Conservation (phyloP, 192 early-diverging fungal genomes). For the Coemansia guatemalensis region DNA sequence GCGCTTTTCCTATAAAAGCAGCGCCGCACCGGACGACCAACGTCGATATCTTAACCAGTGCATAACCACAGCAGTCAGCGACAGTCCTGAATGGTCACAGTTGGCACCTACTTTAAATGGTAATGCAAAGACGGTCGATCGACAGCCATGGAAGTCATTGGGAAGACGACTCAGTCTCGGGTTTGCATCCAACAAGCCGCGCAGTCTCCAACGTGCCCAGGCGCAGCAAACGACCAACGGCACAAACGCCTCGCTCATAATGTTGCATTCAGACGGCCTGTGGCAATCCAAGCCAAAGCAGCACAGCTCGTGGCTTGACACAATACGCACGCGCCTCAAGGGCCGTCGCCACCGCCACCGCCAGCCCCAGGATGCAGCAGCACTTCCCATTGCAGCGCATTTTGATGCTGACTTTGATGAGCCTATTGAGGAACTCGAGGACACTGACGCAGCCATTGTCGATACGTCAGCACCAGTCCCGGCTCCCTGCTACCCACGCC, state of each 20-base stretch:
- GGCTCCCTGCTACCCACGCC: constrained; percentile 26
- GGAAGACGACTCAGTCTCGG: constrained; percentile 32
- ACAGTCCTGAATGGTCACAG: constrained; percentile 1
- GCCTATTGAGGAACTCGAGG: neutral
- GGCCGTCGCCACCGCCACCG: constrained; percentile 7
- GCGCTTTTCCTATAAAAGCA: neutral
- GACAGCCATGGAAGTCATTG: constrained; percentile 24
- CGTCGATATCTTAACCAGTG: constrained; percentile 31
- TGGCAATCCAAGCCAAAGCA: constrained; percentile 8
- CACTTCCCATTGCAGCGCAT: constrained; percentile 3
- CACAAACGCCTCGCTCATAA: constrained; percentile 1
- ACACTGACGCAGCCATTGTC: neutral
- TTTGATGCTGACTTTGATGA: neutral
- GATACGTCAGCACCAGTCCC: constrained; percentile 4
- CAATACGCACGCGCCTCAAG: constrained; percentile 21
- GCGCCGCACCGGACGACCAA: neutral
- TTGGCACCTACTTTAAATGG: neutral
- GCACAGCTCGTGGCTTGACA: constrained; percentile 32
- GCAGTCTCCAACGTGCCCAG: neutral
- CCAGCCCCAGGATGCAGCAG: neutral
- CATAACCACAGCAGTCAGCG: constrained; percentile 8
- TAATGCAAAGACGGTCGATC: constrained; percentile 6
- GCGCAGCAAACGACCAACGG: constrained; percentile 2
- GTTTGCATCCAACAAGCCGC: constrained; percentile 1
- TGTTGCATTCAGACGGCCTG: constrained; percentile 5